Conservation (phyloP, 345 rosid species). For the Pistacia integerrima region DNA sequence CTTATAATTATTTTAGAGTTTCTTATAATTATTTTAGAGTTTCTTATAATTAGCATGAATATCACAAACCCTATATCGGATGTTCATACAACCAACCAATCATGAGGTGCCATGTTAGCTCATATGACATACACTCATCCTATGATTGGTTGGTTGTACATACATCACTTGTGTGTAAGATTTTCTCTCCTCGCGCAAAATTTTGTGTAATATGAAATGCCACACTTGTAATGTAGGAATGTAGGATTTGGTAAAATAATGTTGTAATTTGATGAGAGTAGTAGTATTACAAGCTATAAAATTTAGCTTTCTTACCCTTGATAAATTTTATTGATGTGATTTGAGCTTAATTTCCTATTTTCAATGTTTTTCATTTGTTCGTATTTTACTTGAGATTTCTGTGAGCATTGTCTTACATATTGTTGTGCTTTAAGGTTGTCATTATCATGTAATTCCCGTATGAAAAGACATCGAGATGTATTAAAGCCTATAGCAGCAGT, state of each 20-base stretch:
- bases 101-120: too few species aligned
- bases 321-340: not conserved
- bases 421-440: slow-evolving; percentile 17
- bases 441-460: slow-evolving; percentile 12
- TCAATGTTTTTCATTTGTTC: not conserved
- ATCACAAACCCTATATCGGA: too few species aligned
- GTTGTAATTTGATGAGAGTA: not conserved
- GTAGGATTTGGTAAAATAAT: too few species aligned
- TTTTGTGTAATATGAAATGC: too few species aligned
- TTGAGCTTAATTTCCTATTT: not conserved
- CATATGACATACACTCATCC: too few species aligned
- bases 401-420: not conserved
- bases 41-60: too few species aligned
- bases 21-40: too few species aligned
- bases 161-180: too few species aligned
- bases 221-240: not conserved
- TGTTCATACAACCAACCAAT: too few species aligned
- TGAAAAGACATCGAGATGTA: slow-evolving; percentile 10
- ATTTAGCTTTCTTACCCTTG: not conserved
- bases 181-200: too few species aligned
- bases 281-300: not conserved
- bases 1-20: too few species aligned
- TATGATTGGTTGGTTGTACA: too few species aligned
- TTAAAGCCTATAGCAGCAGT: slow-evolving; percentile 41
- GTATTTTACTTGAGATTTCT: not conserved